Base-by-base conservation (phyloP, 495 filamentous ascomycete genomes). In the Glonium stellatum region DNA sequence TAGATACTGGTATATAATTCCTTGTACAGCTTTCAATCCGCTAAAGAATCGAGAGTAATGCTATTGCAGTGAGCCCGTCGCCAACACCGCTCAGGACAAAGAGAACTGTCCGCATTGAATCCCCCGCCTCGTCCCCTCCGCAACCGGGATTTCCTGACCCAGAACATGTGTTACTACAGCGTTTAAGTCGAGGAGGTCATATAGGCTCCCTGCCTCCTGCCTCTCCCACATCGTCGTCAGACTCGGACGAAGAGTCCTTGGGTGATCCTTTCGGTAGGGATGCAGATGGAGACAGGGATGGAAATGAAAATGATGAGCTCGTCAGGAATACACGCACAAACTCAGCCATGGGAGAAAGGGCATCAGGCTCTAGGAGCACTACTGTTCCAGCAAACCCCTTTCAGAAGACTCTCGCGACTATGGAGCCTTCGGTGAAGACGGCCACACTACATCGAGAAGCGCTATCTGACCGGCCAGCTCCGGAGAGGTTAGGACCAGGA, bases 341-440 rank as follows among this genome's bases (percentile, higher is more conserved):
- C 22, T 49, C 61, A 11, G 62, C 55, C 31, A 35, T 36, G 51
- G 18, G 4, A 44, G 64, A 27, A 23, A 27, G 4, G 19, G 22
- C 47, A 11, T 50, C 13, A 18, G 47, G 4, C 3, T 21, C 47
- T 12, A 18, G 4, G 12, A 27, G 13, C 53, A 56, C 15, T 51
- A 54, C 1, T 39, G 53, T 51, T 48, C 18, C 41, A 44, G 57
- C 22, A 27, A 73, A 73, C 49, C 71, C 71, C 2, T 73, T 73
- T 53, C 65, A 66, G 49, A 67, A 52, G 60, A 72, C 71, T 15
- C 36, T 73, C 49, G 71, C 70, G 8, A 69, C 70, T 21, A 69
- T 66, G 31, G 71, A 73, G 49, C 66, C 66, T 10, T 54, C 54
- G 8, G 22, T 23, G 23, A 42, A 57, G 39, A n/a, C 21, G 1